Percentiles rank a stretch among this genome's conserved stretches.
These are phyloP conservation scores for Sambucus nigra DNA, from an alignment of 129 eudicot species.

Conservation along the genomic window DNA sequence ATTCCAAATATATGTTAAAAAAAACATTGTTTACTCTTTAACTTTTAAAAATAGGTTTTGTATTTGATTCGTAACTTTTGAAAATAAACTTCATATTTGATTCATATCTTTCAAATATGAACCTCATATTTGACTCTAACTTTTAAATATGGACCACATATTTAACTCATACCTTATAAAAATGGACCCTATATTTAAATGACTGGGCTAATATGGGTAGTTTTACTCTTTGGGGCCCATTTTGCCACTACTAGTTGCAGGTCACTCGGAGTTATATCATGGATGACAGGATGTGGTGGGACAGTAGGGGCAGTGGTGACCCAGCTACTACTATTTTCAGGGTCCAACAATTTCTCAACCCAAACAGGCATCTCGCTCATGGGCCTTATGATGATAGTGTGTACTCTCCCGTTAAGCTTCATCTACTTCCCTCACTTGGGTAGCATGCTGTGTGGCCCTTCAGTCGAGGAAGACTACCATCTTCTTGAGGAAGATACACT, in stretches of 20 bases:
- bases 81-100: too few species aligned
- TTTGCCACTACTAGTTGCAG: too few species aligned
- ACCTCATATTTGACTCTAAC: too few species aligned
- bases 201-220: background rate
- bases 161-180: background rate
- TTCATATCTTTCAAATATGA: too few species aligned
- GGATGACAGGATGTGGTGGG: constrained; percentile 81
- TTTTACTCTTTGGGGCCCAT: too few species aligned
- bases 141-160: too few species aligned
- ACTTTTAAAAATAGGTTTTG: too few species aligned
- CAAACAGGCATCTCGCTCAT: constrained; percentile 53
- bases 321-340: constrained; percentile 53
- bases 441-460: constrained; percentile 62
- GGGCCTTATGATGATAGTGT: constrained; percentile 54
- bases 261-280: constrained; percentile 69
- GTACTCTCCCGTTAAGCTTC: constrained; percentile 32
- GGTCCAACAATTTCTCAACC: constrained; percentile 37
- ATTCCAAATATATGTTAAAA: too few species aligned
- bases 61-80: too few species aligned
- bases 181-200: background rate
- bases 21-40: too few species aligned
- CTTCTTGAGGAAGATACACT: constrained; percentile 14
- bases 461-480: constrained; percentile 17
- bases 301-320: constrained; percentile 66
- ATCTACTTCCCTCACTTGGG: constrained; percentile 65